Evolutionary conservation across 2,329 filamentous ascomycete species (phyloP).

Genomic region (Scolecobasidium constrictum): DNA sequence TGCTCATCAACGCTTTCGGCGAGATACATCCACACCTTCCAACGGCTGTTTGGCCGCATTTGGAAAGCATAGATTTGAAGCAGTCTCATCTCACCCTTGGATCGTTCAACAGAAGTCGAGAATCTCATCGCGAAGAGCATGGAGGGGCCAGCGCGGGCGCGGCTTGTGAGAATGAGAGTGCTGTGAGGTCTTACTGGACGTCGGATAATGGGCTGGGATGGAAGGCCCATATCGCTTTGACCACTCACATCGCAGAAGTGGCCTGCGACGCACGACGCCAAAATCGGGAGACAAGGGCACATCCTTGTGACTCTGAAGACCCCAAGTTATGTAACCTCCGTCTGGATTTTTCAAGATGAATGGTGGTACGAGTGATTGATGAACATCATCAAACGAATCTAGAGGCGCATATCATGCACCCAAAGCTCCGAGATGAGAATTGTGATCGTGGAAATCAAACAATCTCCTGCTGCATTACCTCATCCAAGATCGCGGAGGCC

Average conservation of each 20-base stretch:
- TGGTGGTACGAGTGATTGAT: too few relatives aligned
- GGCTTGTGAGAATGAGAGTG: not conserved
- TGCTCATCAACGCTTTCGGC: constrained; percentile 4
- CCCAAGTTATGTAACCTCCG: too few relatives aligned
- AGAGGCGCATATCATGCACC: too few relatives aligned
- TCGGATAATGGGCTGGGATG: not conserved
- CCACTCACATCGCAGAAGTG: not conserved
- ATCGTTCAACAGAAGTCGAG: not conserved
- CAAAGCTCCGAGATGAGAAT: too few relatives aligned
- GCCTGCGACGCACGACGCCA: not conserved
- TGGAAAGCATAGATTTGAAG: not conserved
- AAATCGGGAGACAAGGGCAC: not conserved
- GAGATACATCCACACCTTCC: not conserved
- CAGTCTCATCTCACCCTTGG: not conserved
- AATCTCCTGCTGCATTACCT: too few relatives aligned
- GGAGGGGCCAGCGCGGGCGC: not conserved
- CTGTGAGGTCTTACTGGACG: not conserved
- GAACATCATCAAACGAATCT: too few relatives aligned
- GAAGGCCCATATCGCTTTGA: not conserved
- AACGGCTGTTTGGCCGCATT: not conserved
- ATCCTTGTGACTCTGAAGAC: too few relatives aligned
- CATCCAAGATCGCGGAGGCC: too few relatives aligned
- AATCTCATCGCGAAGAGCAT: not conserved
- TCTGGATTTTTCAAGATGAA: too few relatives aligned
- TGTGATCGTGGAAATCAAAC: too few relatives aligned